Evolutionary conservation across 2,329 filamentous ascomycete genomes (phyloP), one percentile per base, ranked within the genome.

Genomic region (Cryphonectria parasitica): DNA sequence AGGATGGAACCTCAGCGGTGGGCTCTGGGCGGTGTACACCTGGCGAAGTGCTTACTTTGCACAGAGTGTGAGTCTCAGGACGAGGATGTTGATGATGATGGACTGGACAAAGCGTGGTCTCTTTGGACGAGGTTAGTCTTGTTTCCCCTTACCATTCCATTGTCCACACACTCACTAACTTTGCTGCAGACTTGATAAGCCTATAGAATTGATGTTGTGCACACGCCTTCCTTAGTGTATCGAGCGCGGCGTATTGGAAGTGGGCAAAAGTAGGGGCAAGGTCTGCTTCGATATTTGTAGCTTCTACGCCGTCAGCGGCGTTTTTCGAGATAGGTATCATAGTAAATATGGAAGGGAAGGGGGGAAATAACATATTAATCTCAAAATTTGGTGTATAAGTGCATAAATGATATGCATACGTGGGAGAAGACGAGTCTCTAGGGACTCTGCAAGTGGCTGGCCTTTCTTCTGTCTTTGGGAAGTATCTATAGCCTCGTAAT

Each of bases 21-120:
- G 96, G 0, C 81, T 99, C 62, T 87, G 97, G 86, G 96, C 95
- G 0, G 95, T 98, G 64, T 99, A 99, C 80, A 89, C 97, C 45
- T 99, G 96, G 96, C 86, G 96, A 73, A 95, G 93, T 74, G 91
- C 98, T 19, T 99, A 99, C 82, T 99, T 99, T 83, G 94, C 96
- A 17, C 94, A 99, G 85, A 97, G 94, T 78, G 96, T 99, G 64
- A 98, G 95, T 81, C 87, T 98, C 71, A 86, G 96, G 75, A 99
- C 96, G 36, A 89, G 95, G 73, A 88, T 94, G 74, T 82, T 99
- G 77, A 85, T 99, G 81, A 94, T 94, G 25, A 98, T 99, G 96
- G 96, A 99, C 80, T 99, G 96, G 96, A 91, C 90, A n/a, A 99
- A 98, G 88, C 88, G 97, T 79, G 93, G 94, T 17, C 82, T 99